A percentile compares a stretch with the other conserved stretches of the same genome.
These are phyloP conservation scores for Aspergillus neotritici DNA, from an alignment of 2,329 filamentous ascomycete species.

Conservation along the genomic window DNA sequence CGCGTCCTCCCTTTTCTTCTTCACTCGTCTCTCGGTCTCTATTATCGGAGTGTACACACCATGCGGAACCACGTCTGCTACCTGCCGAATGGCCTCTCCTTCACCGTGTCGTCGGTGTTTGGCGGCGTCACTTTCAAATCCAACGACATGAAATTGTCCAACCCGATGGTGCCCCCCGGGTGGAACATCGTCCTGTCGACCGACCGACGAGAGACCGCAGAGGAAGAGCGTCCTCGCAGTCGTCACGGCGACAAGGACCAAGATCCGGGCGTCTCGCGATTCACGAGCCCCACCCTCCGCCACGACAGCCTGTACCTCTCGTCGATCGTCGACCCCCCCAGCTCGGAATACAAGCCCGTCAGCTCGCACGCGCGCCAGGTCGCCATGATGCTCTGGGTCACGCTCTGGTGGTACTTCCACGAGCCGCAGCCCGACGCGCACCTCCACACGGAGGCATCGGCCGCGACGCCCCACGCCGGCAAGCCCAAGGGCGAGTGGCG, in stretches of 20 bases:
- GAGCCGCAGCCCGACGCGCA: slow-evolving; percentile 66
- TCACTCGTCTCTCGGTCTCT: background rate
- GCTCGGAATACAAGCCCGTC: slow-evolving; percentile 70
- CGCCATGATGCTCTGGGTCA: slow-evolving; percentile 94
- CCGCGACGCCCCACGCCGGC: slow-evolving; percentile 60
- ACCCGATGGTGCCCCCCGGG: slow-evolving; percentile 64
- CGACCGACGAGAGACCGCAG: slow-evolving; percentile 34
- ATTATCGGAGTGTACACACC: too few species aligned
- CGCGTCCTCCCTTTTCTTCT: background rate
- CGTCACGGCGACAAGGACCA: slow-evolving; percentile 17
- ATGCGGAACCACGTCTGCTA: slow-evolving; percentile 40
- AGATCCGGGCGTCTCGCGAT: slow-evolving; percentile 46
- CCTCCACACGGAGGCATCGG: slow-evolving; percentile 58
- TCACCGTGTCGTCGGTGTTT: slow-evolving; percentile 79
- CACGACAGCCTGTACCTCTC: slow-evolving; percentile 86
- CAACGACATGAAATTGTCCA: slow-evolving; percentile 64
- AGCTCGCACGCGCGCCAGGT: slow-evolving; percentile 81
- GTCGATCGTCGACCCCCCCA: slow-evolving; percentile 78
- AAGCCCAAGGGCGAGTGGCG: slow-evolving; percentile 80
- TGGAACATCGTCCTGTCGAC: slow-evolving; percentile 87
- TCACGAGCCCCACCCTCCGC: slow-evolving; percentile 65
- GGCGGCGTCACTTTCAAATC: slow-evolving; percentile 87
- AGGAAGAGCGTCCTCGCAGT: slow-evolving; percentile 23
- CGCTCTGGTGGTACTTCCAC: slow-evolving; percentile 96
- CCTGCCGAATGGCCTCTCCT: slow-evolving; percentile 80